Conservation (phyloP, 805 yeast genomes). For the Torulaspora microellipsoides region DNA sequence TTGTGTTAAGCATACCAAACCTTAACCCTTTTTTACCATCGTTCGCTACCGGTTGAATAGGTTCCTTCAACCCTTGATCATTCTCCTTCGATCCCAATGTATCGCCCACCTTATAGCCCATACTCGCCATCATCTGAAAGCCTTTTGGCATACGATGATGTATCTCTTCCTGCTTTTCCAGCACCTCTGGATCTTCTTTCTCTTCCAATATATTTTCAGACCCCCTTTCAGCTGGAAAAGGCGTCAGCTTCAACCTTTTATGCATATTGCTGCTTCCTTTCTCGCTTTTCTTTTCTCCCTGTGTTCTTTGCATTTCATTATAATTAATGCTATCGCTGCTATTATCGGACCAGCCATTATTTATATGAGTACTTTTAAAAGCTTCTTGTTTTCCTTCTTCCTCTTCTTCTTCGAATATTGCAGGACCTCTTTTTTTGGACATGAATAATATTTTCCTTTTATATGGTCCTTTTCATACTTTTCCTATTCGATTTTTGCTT, state of each 20-base stretch:
- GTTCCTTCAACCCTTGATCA: slow-evolving; percentile 1
- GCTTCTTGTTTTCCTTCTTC: not conserved
- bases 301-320: slow-evolving; percentile 8
- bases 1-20: not conserved
- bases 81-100: slow-evolving; percentile 36
- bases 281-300: slow-evolving; percentile 6
- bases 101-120: slow-evolving; percentile 53
- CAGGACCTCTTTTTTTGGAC: too few relatives aligned
- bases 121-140: slow-evolving; percentile 49
- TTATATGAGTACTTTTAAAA: not conserved
- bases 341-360: slow-evolving; percentile 11
- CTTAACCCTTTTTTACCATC: not conserved
- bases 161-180: slow-evolving; percentile 1
- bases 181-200: not conserved
- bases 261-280: slow-evolving; percentile 1
- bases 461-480: too few relatives aligned
- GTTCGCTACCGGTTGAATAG: not conserved
- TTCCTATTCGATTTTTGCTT: too few relatives aligned
- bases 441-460: too few relatives aligned
- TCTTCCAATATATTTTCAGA: not conserved
- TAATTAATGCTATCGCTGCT: slow-evolving; percentile 7
- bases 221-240: too few relatives aligned
- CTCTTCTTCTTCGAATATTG: not conserved
- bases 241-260: not conserved
- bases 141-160: slow-evolving; percentile 38